A percentile compares a stretch with the other conserved stretches of the same genome.
Evolutionary conservation across 306 rosid species (phyloP).

Genomic region (Cicer chorassanicum): DNA sequence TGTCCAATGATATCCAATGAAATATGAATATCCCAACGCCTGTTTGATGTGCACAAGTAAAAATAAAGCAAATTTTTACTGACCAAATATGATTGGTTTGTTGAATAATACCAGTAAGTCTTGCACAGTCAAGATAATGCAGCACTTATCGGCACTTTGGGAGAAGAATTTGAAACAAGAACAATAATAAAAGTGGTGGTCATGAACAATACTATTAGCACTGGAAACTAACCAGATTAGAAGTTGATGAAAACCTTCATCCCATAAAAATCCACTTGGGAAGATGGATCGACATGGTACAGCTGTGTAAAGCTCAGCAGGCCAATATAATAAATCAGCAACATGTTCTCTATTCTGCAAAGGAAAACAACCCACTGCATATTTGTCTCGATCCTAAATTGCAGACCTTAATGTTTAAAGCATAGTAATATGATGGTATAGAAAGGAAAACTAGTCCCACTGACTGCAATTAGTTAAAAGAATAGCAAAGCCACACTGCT

Average conservation of each 20-base stretch:
- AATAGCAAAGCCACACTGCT: constrained; percentile 17
- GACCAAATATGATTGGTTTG: constrained; percentile 30
- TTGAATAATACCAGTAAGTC: constrained; percentile 15
- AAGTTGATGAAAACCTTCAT: constrained; percentile 98
- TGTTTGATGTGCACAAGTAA: constrained; percentile 47
- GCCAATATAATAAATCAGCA: constrained; percentile 76
- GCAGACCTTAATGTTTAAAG: constrained; percentile 24
- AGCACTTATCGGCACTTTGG: constrained; percentile 17
- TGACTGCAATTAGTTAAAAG: not conserved
- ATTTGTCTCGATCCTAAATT: constrained; percentile 44
- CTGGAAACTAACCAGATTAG: constrained; percentile 73
- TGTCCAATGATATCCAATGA: constrained; percentile 89
- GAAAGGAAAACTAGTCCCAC: constrained; percentile 14
- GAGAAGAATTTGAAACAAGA: constrained; percentile 38
- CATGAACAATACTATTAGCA: not conserved
- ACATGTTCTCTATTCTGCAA: constrained; percentile 66
- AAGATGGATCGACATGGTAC: constrained; percentile 93
- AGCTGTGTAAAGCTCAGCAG: constrained; percentile 95
- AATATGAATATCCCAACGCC: constrained; percentile 94
- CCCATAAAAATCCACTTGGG: constrained; percentile 99
- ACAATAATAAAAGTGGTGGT: constrained; percentile 16
- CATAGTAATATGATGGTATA: constrained; percentile 4
- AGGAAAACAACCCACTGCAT: constrained; percentile 44
- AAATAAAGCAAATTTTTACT: constrained; percentile 24
- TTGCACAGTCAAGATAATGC: constrained; percentile 30